These are phyloP conservation scores for Phytophthora megakarya DNA, from an alignment of 352 stramenopile species.

Conservation along the genomic window DNA sequence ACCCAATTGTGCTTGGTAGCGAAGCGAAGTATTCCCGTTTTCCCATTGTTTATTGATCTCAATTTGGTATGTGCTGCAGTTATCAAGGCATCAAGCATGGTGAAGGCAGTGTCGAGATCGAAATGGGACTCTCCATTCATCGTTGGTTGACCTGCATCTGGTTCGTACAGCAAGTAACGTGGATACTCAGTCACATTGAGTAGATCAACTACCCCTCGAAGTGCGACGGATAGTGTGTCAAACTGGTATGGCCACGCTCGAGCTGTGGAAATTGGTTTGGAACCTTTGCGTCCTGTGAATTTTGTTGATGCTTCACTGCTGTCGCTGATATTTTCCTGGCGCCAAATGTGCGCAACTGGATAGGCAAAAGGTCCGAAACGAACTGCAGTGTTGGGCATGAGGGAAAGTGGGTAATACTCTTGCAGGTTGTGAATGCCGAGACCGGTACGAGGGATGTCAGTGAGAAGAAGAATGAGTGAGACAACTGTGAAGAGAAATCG, in stretches of 20 bases:
- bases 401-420: slow-evolving; percentile 28
- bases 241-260: slow-evolving; percentile 45
- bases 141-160: not conserved
- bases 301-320: not conserved
- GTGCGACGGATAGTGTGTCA: slow-evolving; percentile 38
- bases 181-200: slow-evolving; percentile 39
- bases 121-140: slow-evolving; percentile 28
- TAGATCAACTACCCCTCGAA: slow-evolving; percentile 31
- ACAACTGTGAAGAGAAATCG: slow-evolving; percentile 45
- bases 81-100: slow-evolving; percentile 44
- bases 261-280: slow-evolving; percentile 9
- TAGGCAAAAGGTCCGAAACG: slow-evolving; percentile 59
- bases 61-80: not conserved
- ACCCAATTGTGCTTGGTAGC: slow-evolving; percentile 45
- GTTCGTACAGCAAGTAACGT: slow-evolving; percentile 36
- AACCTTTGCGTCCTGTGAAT: slow-evolving; percentile 29
- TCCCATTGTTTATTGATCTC: not conserved
- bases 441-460: slow-evolving; percentile 58
- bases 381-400: slow-evolving; percentile 35
- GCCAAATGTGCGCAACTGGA: slow-evolving; percentile 38
- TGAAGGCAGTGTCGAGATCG: slow-evolving; percentile 32
- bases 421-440: slow-evolving; percentile 35
- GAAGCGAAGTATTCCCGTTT: slow-evolving; percentile 10
- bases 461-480: slow-evolving; percentile 42
- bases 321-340: not conserved